phyloP scores from a whole-genome alignment of 345 rosid genomes.

The Ailanthus altissimus region DNA sequence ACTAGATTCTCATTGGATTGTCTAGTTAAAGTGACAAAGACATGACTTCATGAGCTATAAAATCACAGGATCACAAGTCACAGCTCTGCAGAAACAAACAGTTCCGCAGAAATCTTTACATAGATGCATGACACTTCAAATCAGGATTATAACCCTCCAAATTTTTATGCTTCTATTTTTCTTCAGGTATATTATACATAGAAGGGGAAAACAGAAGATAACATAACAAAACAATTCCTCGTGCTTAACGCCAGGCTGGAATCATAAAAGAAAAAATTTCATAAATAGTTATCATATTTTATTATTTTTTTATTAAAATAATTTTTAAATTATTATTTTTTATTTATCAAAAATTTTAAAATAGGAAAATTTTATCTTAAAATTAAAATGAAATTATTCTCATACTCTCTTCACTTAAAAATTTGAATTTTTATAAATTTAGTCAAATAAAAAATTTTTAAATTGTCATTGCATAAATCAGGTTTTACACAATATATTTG shows the following conservation, averaged over 20 bases:
- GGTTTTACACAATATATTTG: no score
- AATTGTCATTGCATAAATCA: no score
- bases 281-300: no score
- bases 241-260: background rate
- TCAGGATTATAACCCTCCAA: constrained; percentile 21
- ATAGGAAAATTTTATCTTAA: no score
- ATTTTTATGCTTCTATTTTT: constrained; percentile 12
- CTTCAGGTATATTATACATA: background rate
- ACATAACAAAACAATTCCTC: background rate
- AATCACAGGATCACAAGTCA: background rate
- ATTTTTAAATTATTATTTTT: no score
- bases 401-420: no score
- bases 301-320: no score
- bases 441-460: no score
- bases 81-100: constrained; percentile 27
- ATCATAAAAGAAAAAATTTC: background rate
- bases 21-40: constrained; percentile 28
- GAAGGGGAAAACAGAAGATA: background rate
- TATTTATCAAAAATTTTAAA: no score
- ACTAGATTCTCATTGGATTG: constrained; percentile 35
- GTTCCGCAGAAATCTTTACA: constrained; percentile 17
- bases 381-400: no score
- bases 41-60: constrained; percentile 25
- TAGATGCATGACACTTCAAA: constrained; percentile 34
- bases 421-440: no score